Evolutionary conservation across 2,329 filamentous ascomycete species (phyloP).

Genomic region (Stagonosporopsis tanaceti): DNA sequence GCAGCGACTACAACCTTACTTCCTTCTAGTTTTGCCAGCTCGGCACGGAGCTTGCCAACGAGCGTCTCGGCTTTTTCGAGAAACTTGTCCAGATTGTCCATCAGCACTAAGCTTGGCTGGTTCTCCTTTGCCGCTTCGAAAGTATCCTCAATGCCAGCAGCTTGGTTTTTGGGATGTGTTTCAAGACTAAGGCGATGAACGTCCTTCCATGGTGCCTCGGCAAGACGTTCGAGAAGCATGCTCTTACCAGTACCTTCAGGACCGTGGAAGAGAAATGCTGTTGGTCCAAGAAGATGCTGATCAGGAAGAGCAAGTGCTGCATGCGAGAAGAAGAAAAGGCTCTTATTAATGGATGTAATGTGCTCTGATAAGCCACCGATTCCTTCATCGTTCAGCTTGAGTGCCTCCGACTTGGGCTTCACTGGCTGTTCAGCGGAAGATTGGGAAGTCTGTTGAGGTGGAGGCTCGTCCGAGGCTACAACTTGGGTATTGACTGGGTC

Average conservation of each 20-base stretch:
- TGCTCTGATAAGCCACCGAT: constrained; percentile 75
- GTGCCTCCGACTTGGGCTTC: constrained; percentile 19
- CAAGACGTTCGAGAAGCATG: constrained; percentile 73
- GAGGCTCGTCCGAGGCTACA: constrained; percentile 23
- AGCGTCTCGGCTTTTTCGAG: constrained; percentile 43
- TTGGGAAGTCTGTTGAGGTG: constrained; percentile 10
- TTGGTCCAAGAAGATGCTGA: constrained; percentile 43
- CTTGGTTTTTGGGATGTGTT: constrained; percentile 53
- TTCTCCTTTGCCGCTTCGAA: constrained; percentile 74
- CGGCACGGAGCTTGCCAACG: constrained; percentile 31
- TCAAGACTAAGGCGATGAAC: constrained; percentile 68
- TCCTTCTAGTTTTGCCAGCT: constrained; percentile 61
- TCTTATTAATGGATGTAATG: constrained; percentile 70
- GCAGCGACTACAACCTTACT: constrained; percentile 75
- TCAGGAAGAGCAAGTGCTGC: constrained; percentile 26
- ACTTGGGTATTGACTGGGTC: constrained; percentile 37
- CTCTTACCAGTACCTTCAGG: constrained; percentile 86
- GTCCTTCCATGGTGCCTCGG: constrained; percentile 71
- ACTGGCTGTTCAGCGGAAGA: constrained; percentile 7
- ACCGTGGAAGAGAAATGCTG: constrained; percentile 78
- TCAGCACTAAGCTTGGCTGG: constrained; percentile 79
- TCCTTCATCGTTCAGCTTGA: constrained; percentile 52
- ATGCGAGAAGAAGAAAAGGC: constrained; percentile 57
- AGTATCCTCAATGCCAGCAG: constrained; percentile 67
- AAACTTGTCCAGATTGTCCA: constrained; percentile 79